Evolutionary conservation across 2,329 filamentous ascomycete genomes (phyloP), one percentile per base, ranked within the genome.

Genomic region (Xylaria hypoxylon): DNA sequence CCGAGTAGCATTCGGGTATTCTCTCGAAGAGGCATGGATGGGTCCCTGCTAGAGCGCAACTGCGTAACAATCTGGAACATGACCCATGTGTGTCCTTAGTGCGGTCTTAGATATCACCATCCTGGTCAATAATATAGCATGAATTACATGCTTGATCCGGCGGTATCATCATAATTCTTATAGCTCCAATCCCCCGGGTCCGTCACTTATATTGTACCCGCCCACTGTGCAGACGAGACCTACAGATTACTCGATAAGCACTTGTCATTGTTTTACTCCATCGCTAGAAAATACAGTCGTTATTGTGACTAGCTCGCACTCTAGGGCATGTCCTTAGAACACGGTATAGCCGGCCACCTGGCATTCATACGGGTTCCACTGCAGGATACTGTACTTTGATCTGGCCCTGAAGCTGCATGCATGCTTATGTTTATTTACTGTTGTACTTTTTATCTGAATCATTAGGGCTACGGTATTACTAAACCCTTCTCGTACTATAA

Each of bases 141-240:
- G 59, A 55, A 52, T 51, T 62, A 31, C 58, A 55, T 68, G 50
- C 66, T 59, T 33, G 58, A 68, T 65, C 62, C 53, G 35, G 65
- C 35, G 55, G 64, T 59, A 57, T 45, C 51, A 66, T 62, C 45
- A 26, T 38, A 57, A 40, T 62, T 63, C 59, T 53, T 63, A 65
- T 67, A 44, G 64, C 63, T 53, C 67, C 67, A 67, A 63, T 59
- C 51, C 59, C 62, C 67, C 63, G 67, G 67, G 67, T 58, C 65
- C 47, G 59, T 63, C 63, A 61, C 62, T 57, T 59, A 50, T 60
- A 51, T 55, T 50, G 62, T 62, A 65, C 59, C 53, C 58, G 58
- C 62, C 33, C 57, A 31, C 38, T 26, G 19, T 48, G 65, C 48
- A 67, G 56, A 64, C 64, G 64, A 67, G 64, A 26, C 60, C 53